phyloP scores from a whole-genome alignment of 192 early-diverging fungal species.

The Backusella sp. region DNA sequence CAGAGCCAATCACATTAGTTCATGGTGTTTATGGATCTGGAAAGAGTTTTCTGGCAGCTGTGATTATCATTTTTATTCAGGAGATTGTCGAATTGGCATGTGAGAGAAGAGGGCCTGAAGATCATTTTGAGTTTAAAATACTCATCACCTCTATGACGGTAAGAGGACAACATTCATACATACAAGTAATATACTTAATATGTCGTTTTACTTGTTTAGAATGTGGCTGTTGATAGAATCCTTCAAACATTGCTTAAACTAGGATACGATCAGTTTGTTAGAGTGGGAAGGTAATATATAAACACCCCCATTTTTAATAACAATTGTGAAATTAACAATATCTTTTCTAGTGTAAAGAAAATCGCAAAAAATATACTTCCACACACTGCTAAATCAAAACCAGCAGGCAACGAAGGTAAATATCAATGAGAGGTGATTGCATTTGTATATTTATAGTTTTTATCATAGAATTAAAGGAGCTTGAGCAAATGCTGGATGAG shows the following conservation, averaged over 20 bases:
- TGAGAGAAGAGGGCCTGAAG: slow-evolving; percentile 24
- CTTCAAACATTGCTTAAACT: slow-evolving; percentile 59
- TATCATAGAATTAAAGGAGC: slow-evolving; percentile 69
- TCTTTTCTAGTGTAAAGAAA: slow-evolving; percentile 55
- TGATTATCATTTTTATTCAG: slow-evolving; percentile 59
- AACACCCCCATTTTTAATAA: no score
- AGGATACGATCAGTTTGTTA: slow-evolving; percentile 64
- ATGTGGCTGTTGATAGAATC: slow-evolving; percentile 78
- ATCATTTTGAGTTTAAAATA: slow-evolving; percentile 44
- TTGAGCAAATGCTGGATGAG: slow-evolving; percentile 71
- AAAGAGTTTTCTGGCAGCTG: slow-evolving; percentile 70
- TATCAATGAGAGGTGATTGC: no score
- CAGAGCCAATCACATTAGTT: slow-evolving; percentile 40
- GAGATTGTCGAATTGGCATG: slow-evolving; percentile 44
- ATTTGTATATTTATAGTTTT: no score
- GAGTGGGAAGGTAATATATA: slow-evolving; percentile 50
- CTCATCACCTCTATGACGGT: slow-evolving; percentile 70
- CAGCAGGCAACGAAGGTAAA: slow-evolving; percentile 35
- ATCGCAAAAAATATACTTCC: slow-evolving; percentile 66
- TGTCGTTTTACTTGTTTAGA: slow-evolving; percentile 32
- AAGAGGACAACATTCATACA: background rate
- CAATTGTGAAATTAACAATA: no score
- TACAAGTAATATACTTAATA: background rate
- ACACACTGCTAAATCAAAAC: slow-evolving; percentile 48
- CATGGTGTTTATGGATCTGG: slow-evolving; percentile 71